Conservation (phyloP, 106 monocot species). For the Triglochin maritima region DNA sequence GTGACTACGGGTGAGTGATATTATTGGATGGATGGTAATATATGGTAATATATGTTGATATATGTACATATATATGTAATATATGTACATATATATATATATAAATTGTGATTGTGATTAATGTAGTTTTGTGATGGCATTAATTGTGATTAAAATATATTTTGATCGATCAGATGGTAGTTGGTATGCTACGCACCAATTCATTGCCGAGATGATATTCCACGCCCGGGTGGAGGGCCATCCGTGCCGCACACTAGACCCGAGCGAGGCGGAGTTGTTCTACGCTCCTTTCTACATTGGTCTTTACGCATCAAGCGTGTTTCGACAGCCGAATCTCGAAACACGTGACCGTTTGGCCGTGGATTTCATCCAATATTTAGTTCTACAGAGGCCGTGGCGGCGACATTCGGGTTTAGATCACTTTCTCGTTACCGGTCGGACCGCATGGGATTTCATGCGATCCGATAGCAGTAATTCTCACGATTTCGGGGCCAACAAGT, state of each 20-base stretch:
- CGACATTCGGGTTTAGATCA: conserved; percentile 33
- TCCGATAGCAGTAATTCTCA: not conserved
- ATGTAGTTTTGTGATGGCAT: not conserved
- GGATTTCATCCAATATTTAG: conserved; percentile 18
- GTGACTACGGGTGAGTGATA: not conserved
- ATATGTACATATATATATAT: too few species aligned
- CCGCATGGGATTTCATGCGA: conserved; percentile 63
- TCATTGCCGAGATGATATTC: conserved; percentile 58
- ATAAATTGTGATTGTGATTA: not conserved
- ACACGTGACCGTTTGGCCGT: conserved; percentile 30
- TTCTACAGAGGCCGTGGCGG: conserved; percentile 5
- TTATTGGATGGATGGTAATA: too few species aligned
- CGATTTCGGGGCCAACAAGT: conserved; percentile 35
- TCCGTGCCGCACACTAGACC: conserved; percentile 36
- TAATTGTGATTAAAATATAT: not conserved
- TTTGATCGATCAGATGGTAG: not conserved
- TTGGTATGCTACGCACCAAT: conserved; percentile 54
- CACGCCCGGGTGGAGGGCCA: conserved; percentile 41
- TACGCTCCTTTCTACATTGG: conserved; percentile 57
- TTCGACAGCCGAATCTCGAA: conserved; percentile 12
- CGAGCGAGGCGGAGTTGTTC: conserved; percentile 23
- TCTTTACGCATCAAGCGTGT: conserved; percentile 33
- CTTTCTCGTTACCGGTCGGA: conserved; percentile 45
- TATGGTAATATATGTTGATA: too few species aligned
- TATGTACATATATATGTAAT: too few species aligned